These are phyloP conservation scores for Yamadazyma sp. DNA, from an alignment of 805 yeast species.

Conservation along the genomic window DNA sequence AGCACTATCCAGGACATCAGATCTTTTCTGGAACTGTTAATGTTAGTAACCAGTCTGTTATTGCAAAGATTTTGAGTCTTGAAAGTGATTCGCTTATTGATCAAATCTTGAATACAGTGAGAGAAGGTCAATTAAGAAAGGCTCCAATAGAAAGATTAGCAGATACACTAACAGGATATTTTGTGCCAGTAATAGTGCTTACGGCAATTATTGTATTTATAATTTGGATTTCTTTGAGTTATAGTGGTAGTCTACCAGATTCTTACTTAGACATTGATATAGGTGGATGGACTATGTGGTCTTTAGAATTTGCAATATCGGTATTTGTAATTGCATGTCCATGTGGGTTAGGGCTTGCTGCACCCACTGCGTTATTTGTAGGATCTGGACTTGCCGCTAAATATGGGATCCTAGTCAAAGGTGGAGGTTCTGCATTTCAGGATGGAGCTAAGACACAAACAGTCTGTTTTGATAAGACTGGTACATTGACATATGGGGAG, in stretches of 20 bases:
- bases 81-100: constrained; percentile 67
- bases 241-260: constrained; percentile 50
- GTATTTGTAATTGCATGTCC: constrained; percentile 86
- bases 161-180: constrained; percentile 63
- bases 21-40: constrained; percentile 73
- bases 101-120: constrained; percentile 64
- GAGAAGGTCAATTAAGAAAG: constrained; percentile 68
- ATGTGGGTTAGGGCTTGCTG: constrained; percentile 82
- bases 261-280: constrained; percentile 58
- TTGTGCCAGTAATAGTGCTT: constrained; percentile 66
- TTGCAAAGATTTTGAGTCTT: constrained; percentile 53
- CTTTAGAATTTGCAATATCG: constrained; percentile 71
- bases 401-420: constrained; percentile 70
- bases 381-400: constrained; percentile 80
- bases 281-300: constrained; percentile 79
- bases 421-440: constrained; percentile 82
- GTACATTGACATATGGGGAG: constrained; percentile 70
- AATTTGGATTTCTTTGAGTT: constrained; percentile 63
- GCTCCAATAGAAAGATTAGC: constrained; percentile 75
- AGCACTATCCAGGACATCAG: constrained; percentile 58
- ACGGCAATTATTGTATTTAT: constrained; percentile 65
- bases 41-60: constrained; percentile 50
- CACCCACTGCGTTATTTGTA: constrained; percentile 79
- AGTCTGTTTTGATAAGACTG: constrained; percentile 77
- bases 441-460: constrained; percentile 64